Evolutionary conservation across 495 filamentous ascomycete species (phyloP).

Genomic region (Aspergillus haitiensis): DNA sequence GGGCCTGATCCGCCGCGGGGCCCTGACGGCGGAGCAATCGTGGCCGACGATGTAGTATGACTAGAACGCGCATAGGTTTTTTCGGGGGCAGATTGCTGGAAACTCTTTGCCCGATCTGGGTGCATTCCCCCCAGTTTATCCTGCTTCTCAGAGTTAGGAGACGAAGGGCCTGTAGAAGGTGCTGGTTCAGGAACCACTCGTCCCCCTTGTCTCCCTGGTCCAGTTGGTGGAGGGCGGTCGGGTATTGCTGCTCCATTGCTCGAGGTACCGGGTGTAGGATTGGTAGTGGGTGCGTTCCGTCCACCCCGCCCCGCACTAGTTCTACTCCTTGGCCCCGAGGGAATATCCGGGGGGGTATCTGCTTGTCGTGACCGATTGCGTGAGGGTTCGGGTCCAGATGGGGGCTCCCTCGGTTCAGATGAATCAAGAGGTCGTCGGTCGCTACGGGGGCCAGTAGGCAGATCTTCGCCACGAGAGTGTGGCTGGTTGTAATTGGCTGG

Average conservation of each 20-base stretch:
- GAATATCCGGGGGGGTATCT: constrained; percentile 59
- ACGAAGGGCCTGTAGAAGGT: constrained; percentile 24
- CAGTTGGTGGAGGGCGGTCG: constrained; percentile 42
- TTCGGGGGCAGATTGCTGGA: constrained; percentile 30
- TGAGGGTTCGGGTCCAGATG: constrained; percentile 45
- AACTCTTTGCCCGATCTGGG: constrained; percentile 48
- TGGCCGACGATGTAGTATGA: constrained; percentile 27
- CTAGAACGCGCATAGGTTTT: constrained; percentile 26
- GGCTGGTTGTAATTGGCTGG: constrained; percentile 26
- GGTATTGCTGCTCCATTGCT: constrained; percentile 28
- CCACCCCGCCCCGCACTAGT: constrained; percentile 36
- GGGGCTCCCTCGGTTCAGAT: constrained; percentile 33
- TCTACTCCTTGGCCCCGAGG: constrained; percentile 67
- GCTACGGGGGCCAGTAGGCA: constrained; percentile 43
- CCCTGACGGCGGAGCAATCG: constrained; percentile 39
- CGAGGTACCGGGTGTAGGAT: constrained; percentile 23
- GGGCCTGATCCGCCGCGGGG: constrained; percentile 35
- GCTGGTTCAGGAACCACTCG: constrained; percentile 33
- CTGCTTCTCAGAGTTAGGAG: constrained; percentile 28
- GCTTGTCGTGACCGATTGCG: constrained; percentile 55
- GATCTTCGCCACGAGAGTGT: constrained; percentile 35
- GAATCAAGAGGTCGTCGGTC: constrained; percentile 33
- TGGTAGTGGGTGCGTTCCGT: constrained; percentile 34
- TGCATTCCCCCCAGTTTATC: constrained; percentile 45
- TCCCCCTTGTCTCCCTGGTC: constrained; percentile 37